Percentiles rank a stretch among this genome's conserved stretches.
These are phyloP conservation scores for Phaseolus coccineus DNA, from an alignment of 331 rosid genomes.

Conservation along the genomic window DNA sequence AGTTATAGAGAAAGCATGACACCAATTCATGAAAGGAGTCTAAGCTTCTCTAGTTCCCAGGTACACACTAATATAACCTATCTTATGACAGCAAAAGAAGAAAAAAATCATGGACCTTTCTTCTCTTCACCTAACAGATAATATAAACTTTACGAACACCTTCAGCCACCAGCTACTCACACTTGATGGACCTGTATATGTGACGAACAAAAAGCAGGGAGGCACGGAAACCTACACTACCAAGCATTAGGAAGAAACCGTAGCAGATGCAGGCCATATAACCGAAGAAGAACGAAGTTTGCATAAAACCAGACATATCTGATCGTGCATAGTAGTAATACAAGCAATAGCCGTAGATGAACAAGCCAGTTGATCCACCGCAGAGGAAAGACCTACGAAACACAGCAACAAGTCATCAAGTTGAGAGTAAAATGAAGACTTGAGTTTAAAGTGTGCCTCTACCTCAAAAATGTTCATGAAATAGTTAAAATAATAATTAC, in stretches of 20 bases:
- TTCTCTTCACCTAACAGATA: slow-evolving; percentile 48
- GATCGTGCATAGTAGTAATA: slow-evolving; percentile 92
- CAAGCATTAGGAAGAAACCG: slow-evolving; percentile 98
- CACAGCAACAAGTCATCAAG: slow-evolving; percentile 26
- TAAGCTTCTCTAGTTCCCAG: slow-evolving; percentile 51
- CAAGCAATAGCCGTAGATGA: slow-evolving; percentile 94
- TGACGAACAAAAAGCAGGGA: slow-evolving; percentile 91
- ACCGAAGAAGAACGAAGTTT: slow-evolving; percentile 95
- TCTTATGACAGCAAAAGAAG: slow-evolving; percentile 43
- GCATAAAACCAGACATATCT: slow-evolving; percentile 97
- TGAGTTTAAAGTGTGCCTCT: neutral
- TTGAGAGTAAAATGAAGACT: neutral
- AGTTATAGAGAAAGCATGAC: slow-evolving; percentile 42
- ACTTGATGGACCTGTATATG: slow-evolving; percentile 95
- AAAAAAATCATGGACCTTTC: slow-evolving; percentile 47
- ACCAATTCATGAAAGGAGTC: slow-evolving; percentile 44
- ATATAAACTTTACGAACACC: slow-evolving; percentile 39
- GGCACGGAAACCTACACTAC: slow-evolving; percentile 91
- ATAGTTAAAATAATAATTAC: neutral
- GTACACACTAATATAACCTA: slow-evolving; percentile 61
- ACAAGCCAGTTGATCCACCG: slow-evolving; percentile 96
- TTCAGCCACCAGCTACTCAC: slow-evolving; percentile 68
- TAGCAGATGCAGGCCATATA: slow-evolving; percentile 99
- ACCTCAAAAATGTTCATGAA: slow-evolving; percentile 1
- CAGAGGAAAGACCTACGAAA: slow-evolving; percentile 84